Evolutionary conservation across 2,329 filamentous ascomycete species (phyloP), one percentile per base, ranked within the genome.

Genomic region (Aspergillus transmontanensis): DNA sequence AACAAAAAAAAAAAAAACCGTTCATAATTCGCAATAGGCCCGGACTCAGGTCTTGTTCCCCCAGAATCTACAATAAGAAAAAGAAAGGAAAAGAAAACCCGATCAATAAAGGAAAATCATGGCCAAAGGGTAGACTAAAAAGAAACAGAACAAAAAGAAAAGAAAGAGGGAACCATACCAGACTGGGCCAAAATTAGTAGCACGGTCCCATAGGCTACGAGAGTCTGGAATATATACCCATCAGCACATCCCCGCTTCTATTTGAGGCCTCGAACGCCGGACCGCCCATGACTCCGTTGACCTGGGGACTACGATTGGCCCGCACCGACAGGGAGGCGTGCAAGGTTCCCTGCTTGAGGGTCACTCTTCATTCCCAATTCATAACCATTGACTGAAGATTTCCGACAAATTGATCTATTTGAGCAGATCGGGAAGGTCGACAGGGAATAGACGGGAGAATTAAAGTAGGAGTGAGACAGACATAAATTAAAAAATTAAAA

Each of bases 211-310:
- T 64, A 64, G 64, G 58, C 58, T 51, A 45, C 32, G 14, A 54
- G 12, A 58, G 56, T 32, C 58, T 62, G 61, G 67, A 59, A 62
- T 57, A 64, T 32, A 60, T 62, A 39, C 63, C 59, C 62, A 26
- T 54, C 58, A 61, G 64, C 58, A 26, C 41, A 62, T 68, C 61
- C 64, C 68, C 66, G 68, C 67, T 66, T 69, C 63, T 21, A 65
- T 66, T 68, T 54, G 65, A 65, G 66, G 69, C 68, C 68, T 70
- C 66, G 69, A 71, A 64, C 68, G 57, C 57, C 57, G 48, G 57
- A 36, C 39, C 51, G 39, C 43, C 53, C 60, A 53, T 54, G 56
- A 57, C 53, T 30, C 51, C 55, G 36, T 48, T n/a, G 23, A 12
- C 41, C 12, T 19, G 14, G 6, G 45, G 34, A 5, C 14, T 3